Percentiles rank a stretch among this genome's conserved stretches.
Evolutionary conservation across 129 eudicot genomes (phyloP).

Genomic region (Pulicaria dysenterica): DNA sequence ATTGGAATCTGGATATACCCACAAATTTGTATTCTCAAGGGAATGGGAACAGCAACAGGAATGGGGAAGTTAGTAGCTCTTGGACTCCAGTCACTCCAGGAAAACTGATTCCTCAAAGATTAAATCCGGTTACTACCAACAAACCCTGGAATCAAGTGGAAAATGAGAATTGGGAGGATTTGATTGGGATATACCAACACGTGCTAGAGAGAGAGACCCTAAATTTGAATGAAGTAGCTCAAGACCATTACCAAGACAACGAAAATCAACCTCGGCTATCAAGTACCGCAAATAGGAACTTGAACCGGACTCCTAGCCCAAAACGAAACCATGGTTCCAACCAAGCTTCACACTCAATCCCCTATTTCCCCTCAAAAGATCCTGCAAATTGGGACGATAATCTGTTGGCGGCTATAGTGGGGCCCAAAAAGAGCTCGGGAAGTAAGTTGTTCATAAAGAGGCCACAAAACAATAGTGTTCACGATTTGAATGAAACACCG

Average conservation of each 20-base stretch:
- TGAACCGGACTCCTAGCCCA: neutral
- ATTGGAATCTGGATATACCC: slow-evolving; percentile 20
- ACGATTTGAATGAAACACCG: slow-evolving; percentile 14
- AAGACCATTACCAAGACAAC: slow-evolving; percentile 11
- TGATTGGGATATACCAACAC: slow-evolving; percentile 52
- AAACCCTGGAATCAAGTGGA: slow-evolving; percentile 37
- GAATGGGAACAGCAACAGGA: slow-evolving; percentile 6
- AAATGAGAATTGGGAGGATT: slow-evolving; percentile 49
- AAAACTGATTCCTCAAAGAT: slow-evolving; percentile 34
- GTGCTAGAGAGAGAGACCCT: slow-evolving; percentile 39
- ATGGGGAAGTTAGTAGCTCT: slow-evolving; percentile 33
- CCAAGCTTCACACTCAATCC: slow-evolving; percentile 17
- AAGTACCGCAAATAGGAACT: slow-evolving; percentile 8
- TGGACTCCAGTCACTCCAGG: slow-evolving; percentile 52
- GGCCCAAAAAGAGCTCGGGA: slow-evolving; percentile 5
- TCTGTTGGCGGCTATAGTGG: slow-evolving; percentile 45
- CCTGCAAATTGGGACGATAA: slow-evolving; percentile 39
- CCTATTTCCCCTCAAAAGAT: slow-evolving; percentile 28
- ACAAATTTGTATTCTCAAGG: slow-evolving; percentile 9
- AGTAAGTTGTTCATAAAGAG: slow-evolving; percentile 9
- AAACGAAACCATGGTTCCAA: slow-evolving; percentile 4
- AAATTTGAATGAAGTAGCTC: slow-evolving; percentile 28
- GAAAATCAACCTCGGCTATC: slow-evolving; percentile 8
- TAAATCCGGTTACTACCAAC: slow-evolving; percentile 22
- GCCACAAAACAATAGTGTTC: slow-evolving; percentile 29